phyloP scores from a whole-genome alignment of 371 early-diverging fungal species.

The Umbelopsis sp. region DNA sequence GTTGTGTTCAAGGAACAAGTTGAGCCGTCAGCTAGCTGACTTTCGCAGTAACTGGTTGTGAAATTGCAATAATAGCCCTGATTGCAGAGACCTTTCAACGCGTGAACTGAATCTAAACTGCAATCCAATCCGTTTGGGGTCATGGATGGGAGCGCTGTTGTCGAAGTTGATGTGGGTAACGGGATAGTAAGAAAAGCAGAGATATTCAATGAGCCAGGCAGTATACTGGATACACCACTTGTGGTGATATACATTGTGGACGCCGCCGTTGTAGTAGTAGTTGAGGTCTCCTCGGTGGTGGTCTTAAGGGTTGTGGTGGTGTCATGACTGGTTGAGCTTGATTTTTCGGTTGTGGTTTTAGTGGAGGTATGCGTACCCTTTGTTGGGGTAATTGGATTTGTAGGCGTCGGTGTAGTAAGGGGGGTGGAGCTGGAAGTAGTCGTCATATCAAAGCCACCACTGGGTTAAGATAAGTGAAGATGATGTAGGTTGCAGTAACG shows the following conservation, averaged over 20 bases:
- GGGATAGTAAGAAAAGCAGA: background rate
- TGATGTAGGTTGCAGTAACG: background rate
- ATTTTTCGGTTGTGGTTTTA: background rate
- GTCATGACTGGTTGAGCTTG: background rate
- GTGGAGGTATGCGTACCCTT: background rate
- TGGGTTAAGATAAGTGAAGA: too few species aligned
- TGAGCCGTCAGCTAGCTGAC: background rate
- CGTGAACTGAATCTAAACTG: background rate
- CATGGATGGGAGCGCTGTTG: background rate
- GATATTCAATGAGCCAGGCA: background rate
- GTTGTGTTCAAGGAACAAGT: constrained; percentile 6
- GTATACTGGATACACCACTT: background rate
- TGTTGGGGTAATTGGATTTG: background rate
- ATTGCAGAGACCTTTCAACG: background rate
- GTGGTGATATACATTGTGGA: constrained; percentile 15
- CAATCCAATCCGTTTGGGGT: constrained; percentile 13
- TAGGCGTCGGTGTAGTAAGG: too few species aligned
- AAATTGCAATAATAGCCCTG: constrained; percentile 8
- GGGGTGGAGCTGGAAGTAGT: background rate
- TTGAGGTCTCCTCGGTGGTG: background rate
- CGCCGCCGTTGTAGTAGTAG: background rate
- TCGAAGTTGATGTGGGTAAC: background rate
- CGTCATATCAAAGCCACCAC: too few species aligned
- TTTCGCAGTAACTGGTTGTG: background rate
- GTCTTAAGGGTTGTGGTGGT: background rate